Evolutionary conservation across 164 flowering plant species (phyloP), one percentile per base, ranked within the genome.

Genomic region (Paratinospora sagittata): DNA sequence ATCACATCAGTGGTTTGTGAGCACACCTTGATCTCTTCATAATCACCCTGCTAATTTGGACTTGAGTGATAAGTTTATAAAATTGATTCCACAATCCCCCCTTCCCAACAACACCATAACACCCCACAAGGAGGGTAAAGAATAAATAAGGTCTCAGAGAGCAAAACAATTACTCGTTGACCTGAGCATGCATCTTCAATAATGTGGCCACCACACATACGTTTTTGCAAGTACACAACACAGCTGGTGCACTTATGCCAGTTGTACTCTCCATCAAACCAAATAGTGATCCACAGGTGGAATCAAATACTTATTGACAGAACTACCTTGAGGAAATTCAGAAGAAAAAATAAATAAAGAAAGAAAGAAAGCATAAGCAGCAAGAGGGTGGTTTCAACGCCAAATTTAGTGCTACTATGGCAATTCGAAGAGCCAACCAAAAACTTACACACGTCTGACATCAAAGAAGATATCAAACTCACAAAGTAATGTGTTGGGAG

Each of bases 1-100:
- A 63, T 27, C 66, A 63, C 34, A 27, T 27, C 30, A 63, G 66
- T 63, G 66, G 36, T 63, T 33, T 27, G 39, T 63, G 66, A 63
- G 14, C 36, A 27, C 36, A 24, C 17, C 21, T 27, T 63, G 65
- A 62, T 62, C 65, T 43, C n/a, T n/a, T n/a, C n/a, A n/a, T n/a
- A n/a, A n/a, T n/a, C n/a, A n/a, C n/a, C n/a, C n/a, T n/a, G n/a
- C n/a, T 36, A 36, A 36, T 36, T 36, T 36, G 3, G 3, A 3
- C 39, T 3, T 36, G 8, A 36, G 39, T 36, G 39, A 36, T 8
- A 36, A 36, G 39, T 8, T 8, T 36, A 36, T 36, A 3, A 3
- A 36, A 36, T 36, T 3, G 39, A 36, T 3, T 9, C 14, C 49
- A 43, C 49, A 43, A 43, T 43, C 9, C 13, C 14, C 49, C 49